A percentile compares a stretch with the other conserved stretches of the same genome.
Evolutionary conservation across 2,329 filamentous ascomycete genomes (phyloP).

Genomic region (Claviceps quebecensis): DNA sequence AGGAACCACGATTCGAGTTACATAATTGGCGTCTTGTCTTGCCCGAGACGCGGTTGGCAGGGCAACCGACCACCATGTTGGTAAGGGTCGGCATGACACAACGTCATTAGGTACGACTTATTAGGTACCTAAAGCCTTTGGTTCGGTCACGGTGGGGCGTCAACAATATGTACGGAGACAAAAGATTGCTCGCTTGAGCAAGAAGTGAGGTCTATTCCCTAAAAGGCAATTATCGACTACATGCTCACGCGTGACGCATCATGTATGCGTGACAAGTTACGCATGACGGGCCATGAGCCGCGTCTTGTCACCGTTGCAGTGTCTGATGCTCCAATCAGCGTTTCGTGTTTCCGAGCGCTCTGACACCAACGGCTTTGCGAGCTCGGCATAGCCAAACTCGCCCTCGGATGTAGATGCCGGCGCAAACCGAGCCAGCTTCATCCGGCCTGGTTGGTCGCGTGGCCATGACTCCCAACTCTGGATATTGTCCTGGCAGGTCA

Average conservation of each 20-base stretch:
- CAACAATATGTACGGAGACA: too few relatives aligned
- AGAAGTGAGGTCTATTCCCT: too few relatives aligned
- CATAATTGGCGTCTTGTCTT: neutral
- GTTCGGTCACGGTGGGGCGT: too few relatives aligned
- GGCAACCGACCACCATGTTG: neutral
- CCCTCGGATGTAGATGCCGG: slow-evolving; percentile 15
- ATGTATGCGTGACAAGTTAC: too few relatives aligned
- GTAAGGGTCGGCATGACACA: neutral
- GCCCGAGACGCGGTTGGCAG: slow-evolving; percentile 2
- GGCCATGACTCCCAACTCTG: neutral
- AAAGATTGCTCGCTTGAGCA: too few relatives aligned
- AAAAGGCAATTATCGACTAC: too few relatives aligned
- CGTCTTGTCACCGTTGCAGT: too few relatives aligned
- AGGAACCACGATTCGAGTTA: neutral
- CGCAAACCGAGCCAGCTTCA: slow-evolving; percentile 21
- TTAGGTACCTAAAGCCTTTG: too few relatives aligned
- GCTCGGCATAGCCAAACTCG: neutral
- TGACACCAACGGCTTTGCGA: neutral
- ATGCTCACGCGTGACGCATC: too few relatives aligned
- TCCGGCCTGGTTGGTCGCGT: neutral
- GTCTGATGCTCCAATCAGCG: too few relatives aligned
- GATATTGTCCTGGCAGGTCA: neutral
- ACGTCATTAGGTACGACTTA: too few relatives aligned
- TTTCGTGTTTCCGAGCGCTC: neutral
- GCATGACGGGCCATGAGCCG: too few relatives aligned